Evolutionary conservation across 2,329 filamentous ascomycete genomes (phyloP).

Genomic region (Cladophialophora psammophila): DNA sequence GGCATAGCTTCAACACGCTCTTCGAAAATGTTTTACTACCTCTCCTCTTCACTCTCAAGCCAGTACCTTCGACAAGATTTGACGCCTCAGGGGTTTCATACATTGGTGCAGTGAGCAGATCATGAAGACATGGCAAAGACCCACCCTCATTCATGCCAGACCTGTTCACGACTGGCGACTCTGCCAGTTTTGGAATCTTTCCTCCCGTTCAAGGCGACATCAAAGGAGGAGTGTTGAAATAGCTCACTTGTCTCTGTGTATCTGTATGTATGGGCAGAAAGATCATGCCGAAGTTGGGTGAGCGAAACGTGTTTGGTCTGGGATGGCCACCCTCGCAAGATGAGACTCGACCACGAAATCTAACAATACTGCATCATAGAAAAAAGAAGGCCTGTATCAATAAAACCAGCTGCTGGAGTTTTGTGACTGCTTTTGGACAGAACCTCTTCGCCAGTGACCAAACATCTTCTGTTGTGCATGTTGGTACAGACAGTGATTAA

Average conservation of each 20-base stretch:
- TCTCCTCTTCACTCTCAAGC: constrained; percentile 48
- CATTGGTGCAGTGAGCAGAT: neutral
- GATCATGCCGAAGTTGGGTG: constrained; percentile 10
- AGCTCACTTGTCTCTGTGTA: constrained; percentile 11
- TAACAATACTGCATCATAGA: constrained; percentile 36
- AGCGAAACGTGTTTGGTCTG: constrained; percentile 1
- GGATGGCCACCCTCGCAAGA: neutral
- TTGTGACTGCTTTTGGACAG: neutral
- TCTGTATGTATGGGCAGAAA: constrained; percentile 11
- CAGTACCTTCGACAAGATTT: constrained; percentile 6
- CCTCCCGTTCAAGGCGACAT: constrained; percentile 1
- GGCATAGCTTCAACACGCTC: constrained; percentile 4
- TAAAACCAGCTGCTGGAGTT: constrained; percentile 12
- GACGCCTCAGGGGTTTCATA: neutral
- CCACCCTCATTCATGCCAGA: neutral
- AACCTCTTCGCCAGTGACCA: neutral
- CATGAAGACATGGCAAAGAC: neutral
- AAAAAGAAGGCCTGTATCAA: constrained; percentile 33
- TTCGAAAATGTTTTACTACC: constrained; percentile 51
- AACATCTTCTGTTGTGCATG: neutral
- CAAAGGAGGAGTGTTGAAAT: constrained; percentile 2
- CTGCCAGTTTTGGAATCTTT: neutral
- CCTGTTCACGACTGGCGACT: neutral
- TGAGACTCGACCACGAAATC: constrained; percentile 20
- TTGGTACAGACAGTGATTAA: neutral